phyloP scores from a whole-genome alignment of 805 yeast species.

The Yarrowia alimentaria region DNA sequence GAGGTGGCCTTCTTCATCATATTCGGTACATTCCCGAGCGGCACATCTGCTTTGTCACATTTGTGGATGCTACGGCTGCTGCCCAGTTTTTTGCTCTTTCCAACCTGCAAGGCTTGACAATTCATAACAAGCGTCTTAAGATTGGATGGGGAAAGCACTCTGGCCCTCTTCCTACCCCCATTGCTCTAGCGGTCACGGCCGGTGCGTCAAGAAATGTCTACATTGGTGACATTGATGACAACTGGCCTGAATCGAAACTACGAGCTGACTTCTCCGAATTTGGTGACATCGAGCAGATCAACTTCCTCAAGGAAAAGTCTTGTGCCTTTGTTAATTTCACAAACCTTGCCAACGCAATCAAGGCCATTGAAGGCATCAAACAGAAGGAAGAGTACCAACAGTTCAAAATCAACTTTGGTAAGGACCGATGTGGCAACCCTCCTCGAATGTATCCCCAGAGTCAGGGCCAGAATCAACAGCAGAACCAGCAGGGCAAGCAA shows the following conservation, averaged over 20 bases:
- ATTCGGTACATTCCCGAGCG: slow-evolving; percentile 78
- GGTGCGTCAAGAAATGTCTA: slow-evolving; percentile 95
- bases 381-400: slow-evolving; percentile 59
- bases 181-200: slow-evolving; percentile 83
- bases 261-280: slow-evolving; percentile 71
- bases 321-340: slow-evolving; percentile 93
- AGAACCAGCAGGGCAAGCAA: slow-evolving; percentile 6
- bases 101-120: slow-evolving; percentile 81
- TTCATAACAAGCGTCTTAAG: slow-evolving; percentile 80
- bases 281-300: slow-evolving; percentile 95
- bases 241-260: slow-evolving; percentile 53
- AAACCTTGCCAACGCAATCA: slow-evolving; percentile 84
- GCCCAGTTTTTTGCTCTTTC: slow-evolving; percentile 96
- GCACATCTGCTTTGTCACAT: slow-evolving; percentile 91
- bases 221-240: slow-evolving; percentile 64
- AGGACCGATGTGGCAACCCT: slow-evolving; percentile 91
- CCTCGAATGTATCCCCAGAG: slow-evolving; percentile 45
- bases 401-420: slow-evolving; percentile 85
- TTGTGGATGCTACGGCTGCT: slow-evolving; percentile 95
- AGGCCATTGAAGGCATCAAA: slow-evolving; percentile 88
- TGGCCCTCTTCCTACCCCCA: slow-evolving; percentile 83
- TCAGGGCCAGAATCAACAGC: slow-evolving; percentile 4
- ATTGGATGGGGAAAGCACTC: slow-evolving; percentile 98
- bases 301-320: slow-evolving; percentile 74
- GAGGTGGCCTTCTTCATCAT: slow-evolving; percentile 89